phyloP scores from a whole-genome alignment of 2,329 filamentous ascomycete species.

The Zymoseptoria ardabiliae region DNA sequence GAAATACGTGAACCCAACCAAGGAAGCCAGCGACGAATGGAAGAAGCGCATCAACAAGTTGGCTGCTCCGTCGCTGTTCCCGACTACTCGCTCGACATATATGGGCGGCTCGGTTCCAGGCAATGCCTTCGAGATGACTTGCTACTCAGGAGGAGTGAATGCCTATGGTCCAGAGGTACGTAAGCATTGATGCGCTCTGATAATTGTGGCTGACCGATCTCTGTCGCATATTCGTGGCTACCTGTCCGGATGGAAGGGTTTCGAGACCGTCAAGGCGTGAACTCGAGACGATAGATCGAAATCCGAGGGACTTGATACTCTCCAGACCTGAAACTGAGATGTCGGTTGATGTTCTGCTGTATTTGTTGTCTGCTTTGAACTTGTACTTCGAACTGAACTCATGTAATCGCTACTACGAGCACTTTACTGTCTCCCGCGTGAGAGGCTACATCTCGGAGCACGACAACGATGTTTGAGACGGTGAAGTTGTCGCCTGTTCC shows the following conservation, averaged over 20 bases:
- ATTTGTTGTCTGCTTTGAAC: not conserved
- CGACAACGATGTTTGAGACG: too few species aligned
- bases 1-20: conserved; percentile 24
- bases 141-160: conserved; percentile 24
- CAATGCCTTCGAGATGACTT: conserved; percentile 24
- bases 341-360: not conserved
- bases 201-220: not conserved
- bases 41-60: conserved; percentile 26
- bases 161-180: conserved; percentile 19
- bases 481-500: too few species aligned
- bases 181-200: not conserved
- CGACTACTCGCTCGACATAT: conserved; percentile 21
- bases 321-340: too few species aligned
- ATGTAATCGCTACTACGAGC: not conserved
- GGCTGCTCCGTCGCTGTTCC: conserved; percentile 21
- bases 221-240: conserved; percentile 14
- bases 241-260: conserved; percentile 20
- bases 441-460: too few species aligned
- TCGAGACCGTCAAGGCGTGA: conserved; percentile 21
- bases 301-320: too few species aligned
- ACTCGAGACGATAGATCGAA: not conserved
- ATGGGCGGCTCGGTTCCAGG: conserved; percentile 24
- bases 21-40: conserved; percentile 23
- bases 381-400: not conserved
- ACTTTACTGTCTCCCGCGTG: too few species aligned